Evolutionary conservation across 768 basidiomycete genomes (phyloP), one percentile per base, ranked within the genome.

Genomic region (Serendipita sp.): DNA sequence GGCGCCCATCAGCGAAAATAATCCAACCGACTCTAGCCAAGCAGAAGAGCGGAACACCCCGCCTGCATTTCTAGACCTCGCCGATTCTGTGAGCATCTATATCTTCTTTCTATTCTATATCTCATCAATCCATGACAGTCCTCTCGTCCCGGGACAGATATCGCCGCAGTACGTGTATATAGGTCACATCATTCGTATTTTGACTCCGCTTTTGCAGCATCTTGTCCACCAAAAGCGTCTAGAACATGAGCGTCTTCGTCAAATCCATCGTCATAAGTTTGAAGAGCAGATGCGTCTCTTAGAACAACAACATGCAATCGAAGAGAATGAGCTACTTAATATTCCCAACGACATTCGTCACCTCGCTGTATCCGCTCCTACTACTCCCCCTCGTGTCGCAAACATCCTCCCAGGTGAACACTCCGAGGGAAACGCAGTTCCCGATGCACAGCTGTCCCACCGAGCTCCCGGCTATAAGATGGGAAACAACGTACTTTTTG

Each of bases 271-370:
- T 72, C 88, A 85, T 75, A 76, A 90, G 70, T 98, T 97, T 74
- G 94, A 98, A 75, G 91, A 95, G 70, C 92, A 96, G 76, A 96
- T 96, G 94, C 86, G 88, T 64, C 85, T 81, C 64, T 81, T 98
- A 68, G 93, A 97, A 76, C 86, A 88, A 68, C 86, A 92, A 74
- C 94, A 98, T 75, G 85, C 84, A 11, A 86, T 88, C 68, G 76
- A 78, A 69, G 76, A 76, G 65, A 70, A 67, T 58, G 89, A 92
- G 72, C 80, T 92, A 45, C 83, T 93, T 70, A 81, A 74, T 68
- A 80, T 91, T 69, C 87, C 88, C 41, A 82, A 81, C 71, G 86
- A 88, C 60, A 75, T 86, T 30, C 85, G 87, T 71, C 88, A 90
- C 70, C 74, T 92, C 54, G 91, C 92, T 15, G 87, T 89, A 64